Evolutionary conservation across 2,329 filamentous ascomycete species (phyloP).

Genomic region (Venturia aucupariae): DNA sequence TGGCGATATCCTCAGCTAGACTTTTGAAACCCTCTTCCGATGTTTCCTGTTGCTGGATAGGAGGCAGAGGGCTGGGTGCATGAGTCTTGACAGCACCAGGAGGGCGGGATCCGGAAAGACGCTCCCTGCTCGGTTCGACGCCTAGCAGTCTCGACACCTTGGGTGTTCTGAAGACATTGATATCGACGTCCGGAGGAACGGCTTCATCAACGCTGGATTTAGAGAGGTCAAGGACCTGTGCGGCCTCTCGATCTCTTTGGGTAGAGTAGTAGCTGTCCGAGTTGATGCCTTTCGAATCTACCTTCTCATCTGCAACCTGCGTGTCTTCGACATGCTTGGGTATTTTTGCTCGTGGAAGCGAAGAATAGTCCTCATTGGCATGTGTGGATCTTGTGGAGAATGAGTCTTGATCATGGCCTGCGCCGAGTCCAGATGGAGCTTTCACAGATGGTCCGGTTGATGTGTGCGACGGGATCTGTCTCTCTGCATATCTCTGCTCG

Average conservation of each 20-base stretch:
- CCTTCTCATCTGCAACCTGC: constrained; percentile 35
- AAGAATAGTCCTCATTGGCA: constrained; percentile 39
- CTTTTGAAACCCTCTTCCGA: constrained; percentile 33
- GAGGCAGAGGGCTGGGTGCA: constrained; percentile 22
- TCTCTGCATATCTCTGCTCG: constrained; percentile 41
- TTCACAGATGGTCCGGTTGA: constrained; percentile 25
- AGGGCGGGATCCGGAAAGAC: constrained; percentile 8
- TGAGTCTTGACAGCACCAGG: constrained; percentile 25
- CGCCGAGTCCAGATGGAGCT: constrained; percentile 20
- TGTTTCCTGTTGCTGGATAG: constrained; percentile 26
- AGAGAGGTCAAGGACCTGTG: neutral
- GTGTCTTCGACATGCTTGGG: constrained; percentile 41
- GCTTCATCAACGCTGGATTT: constrained; percentile 28
- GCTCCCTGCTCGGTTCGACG: constrained; percentile 31
- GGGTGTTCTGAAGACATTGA: constrained; percentile 53
- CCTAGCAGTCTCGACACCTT: constrained; percentile 48
- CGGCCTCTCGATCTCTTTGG: neutral
- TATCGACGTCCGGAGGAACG: constrained; percentile 49
- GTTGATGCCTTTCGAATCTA: constrained; percentile 39
- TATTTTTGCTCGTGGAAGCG: constrained; percentile 46
- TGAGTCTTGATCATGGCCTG: constrained; percentile 43
- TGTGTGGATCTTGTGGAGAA: constrained; percentile 45
- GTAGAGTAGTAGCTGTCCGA: constrained; percentile 45
- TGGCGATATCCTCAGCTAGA: constrained; percentile 39
- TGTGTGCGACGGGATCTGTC: constrained; percentile 42